These are phyloP conservation scores for Blumeria hordei DNA, from an alignment of 2,329 filamentous ascomycete genomes.

Conservation along the genomic window DNA sequence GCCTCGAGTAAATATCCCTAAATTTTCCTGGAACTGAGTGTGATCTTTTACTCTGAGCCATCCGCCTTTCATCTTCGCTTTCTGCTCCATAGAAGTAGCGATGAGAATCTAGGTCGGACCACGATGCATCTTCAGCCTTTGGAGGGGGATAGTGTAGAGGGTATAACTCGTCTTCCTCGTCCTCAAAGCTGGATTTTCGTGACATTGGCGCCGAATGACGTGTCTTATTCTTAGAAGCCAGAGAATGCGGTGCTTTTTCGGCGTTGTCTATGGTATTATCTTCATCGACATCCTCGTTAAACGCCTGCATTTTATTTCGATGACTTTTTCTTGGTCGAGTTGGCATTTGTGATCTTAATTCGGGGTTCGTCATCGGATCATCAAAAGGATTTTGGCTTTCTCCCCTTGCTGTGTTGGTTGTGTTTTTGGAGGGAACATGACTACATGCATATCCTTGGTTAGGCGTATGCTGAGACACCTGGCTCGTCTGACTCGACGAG, in stretches of 20 bases:
- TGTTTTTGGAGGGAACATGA: slow-evolving; percentile 2
- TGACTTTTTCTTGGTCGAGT: slow-evolving; percentile 11
- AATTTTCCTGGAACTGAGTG: not conserved
- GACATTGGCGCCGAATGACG: slow-evolving; percentile 14
- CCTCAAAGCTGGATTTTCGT: slow-evolving; percentile 12
- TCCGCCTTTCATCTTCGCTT: slow-evolving; percentile 11
- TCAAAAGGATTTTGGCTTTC: slow-evolving; percentile 13
- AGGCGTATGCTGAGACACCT: not conserved
- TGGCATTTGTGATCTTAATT: slow-evolving; percentile 7
- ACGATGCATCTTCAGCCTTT: slow-evolving; percentile 13
- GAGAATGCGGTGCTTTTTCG: slow-evolving; percentile 11
- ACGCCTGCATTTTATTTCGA: slow-evolving; percentile 7
- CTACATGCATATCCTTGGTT: not conserved
- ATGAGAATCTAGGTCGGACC: slow-evolving; percentile 11
- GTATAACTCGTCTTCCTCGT: slow-evolving; percentile 8
- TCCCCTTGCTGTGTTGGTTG: slow-evolving; percentile 4
- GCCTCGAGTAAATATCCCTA: not conserved
- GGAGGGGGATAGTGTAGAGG: slow-evolving; percentile 5
- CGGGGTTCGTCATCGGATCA: slow-evolving; percentile 4
- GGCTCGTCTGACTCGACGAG: not conserved
- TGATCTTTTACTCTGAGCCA: not conserved
- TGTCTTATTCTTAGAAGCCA: slow-evolving; percentile 8
- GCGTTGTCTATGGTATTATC: slow-evolving; percentile 13
- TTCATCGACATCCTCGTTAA: slow-evolving; percentile 9
- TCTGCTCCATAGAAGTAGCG: slow-evolving; percentile 8